phyloP scores from a whole-genome alignment of 805 yeast species.

The Metschnikowia similis region DNA sequence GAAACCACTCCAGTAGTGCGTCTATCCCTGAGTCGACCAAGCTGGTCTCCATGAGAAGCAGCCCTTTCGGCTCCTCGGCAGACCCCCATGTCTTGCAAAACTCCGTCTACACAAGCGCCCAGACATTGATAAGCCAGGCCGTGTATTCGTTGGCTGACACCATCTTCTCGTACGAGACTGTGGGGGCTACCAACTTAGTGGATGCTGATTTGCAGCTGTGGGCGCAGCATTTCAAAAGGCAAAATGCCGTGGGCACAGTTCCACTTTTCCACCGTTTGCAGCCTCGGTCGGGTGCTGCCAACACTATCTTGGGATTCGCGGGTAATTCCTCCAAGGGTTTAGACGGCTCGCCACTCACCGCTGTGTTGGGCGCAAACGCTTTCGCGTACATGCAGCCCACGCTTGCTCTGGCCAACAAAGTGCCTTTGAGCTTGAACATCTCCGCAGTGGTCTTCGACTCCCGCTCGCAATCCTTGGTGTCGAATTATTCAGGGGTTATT shows the following conservation, averaged over 20 bases:
- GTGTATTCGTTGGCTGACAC: constrained; percentile 48
- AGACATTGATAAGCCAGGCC: constrained; percentile 50
- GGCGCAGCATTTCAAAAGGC: constrained; percentile 46
- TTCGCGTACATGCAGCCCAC: constrained; percentile 65
- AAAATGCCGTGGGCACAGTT: constrained; percentile 51
- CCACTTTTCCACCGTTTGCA: constrained; percentile 63
- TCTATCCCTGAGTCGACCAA: constrained; percentile 6
- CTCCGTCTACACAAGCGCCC: constrained; percentile 50
- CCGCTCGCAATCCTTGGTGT: constrained; percentile 46
- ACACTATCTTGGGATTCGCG: constrained; percentile 68
- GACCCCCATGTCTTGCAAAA: constrained; percentile 52
- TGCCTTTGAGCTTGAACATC: constrained; percentile 67
- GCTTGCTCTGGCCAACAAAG: constrained; percentile 32
- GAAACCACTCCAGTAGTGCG: constrained; percentile 3
- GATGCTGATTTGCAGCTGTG: constrained; percentile 60
- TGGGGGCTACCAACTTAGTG: constrained; percentile 49
- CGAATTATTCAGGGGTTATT: constrained; percentile 62
- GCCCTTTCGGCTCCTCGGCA: constrained; percentile 59
- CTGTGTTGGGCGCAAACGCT: constrained; percentile 61
- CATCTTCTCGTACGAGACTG: constrained; percentile 67
- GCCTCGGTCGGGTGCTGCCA: constrained; percentile 80
- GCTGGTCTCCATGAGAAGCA: constrained; percentile 15
- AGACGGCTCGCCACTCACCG: constrained; percentile 36
- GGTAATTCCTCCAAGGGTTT: constrained; percentile 11
- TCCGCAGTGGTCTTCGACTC: constrained; percentile 73